phyloP scores from a whole-genome alignment of 2,329 filamentous ascomycete species.

The Huntiella abstrusa region DNA sequence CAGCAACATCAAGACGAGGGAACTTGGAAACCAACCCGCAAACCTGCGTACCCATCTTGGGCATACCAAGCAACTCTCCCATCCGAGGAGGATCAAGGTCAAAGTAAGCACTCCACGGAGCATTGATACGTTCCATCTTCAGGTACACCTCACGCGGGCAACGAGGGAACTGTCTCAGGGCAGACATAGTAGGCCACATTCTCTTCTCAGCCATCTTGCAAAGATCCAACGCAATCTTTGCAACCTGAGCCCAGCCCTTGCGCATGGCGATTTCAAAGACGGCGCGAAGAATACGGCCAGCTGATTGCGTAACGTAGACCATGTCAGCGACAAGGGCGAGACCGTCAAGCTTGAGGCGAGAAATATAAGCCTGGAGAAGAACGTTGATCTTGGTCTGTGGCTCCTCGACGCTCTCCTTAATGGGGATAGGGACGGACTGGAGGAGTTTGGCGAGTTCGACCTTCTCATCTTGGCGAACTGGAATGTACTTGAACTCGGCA shows the following conservation, averaged over 20 bases:
- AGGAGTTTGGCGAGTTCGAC: slow-evolving; percentile 85
- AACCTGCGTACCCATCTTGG: slow-evolving; percentile 69
- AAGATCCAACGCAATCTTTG: slow-evolving; percentile 77
- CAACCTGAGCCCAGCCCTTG: slow-evolving; percentile 87
- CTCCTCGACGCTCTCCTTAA: slow-evolving; percentile 95
- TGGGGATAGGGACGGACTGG: slow-evolving; percentile 76
- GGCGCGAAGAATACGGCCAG: slow-evolving; percentile 83
- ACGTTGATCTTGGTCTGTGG: slow-evolving; percentile 97
- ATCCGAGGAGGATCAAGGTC: slow-evolving; percentile 91
- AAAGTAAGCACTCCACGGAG: slow-evolving; percentile 85
- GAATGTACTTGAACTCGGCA: slow-evolving; percentile 97
- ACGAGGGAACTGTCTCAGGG: slow-evolving; percentile 69
- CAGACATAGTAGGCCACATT: slow-evolving; percentile 99
- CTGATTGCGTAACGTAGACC: slow-evolving; percentile 96
- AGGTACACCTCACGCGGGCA: slow-evolving; percentile 74
- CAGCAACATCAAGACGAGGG: slow-evolving; percentile 78
- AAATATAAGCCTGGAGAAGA: slow-evolving; percentile 89
- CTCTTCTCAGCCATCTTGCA: slow-evolving; percentile 99
- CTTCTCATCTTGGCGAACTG: slow-evolving; percentile 93
- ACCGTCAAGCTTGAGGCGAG: slow-evolving; percentile 79
- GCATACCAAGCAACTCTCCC: slow-evolving; percentile 83
- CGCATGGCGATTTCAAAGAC: slow-evolving; percentile 96
- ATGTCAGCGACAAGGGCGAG: slow-evolving; percentile 94
- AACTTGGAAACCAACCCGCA: slow-evolving; percentile 83
- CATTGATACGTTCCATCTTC: slow-evolving; percentile 87